Evolutionary conservation across 352 stramenopile genomes (phyloP).

Genomic region (Phytophthora citrophthora): DNA sequence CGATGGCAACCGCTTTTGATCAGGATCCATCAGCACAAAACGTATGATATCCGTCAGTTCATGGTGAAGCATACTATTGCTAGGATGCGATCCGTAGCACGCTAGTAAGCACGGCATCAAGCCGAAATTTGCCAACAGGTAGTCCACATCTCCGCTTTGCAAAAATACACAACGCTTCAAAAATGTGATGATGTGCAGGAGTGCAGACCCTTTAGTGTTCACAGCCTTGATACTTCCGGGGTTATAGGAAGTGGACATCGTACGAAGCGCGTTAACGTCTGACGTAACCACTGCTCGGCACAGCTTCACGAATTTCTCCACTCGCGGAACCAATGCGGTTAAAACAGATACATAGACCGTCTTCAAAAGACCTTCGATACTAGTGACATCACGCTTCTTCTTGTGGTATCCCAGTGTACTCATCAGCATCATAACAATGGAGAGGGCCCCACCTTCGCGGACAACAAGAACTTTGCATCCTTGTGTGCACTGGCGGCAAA

Average conservation of each 20-base stretch:
- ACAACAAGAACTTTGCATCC: constrained; percentile 62
- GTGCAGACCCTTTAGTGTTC: constrained; percentile 68
- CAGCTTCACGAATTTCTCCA: constrained; percentile 82
- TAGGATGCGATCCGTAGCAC: constrained; percentile 79
- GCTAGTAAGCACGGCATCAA: constrained; percentile 85
- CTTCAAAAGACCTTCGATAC: constrained; percentile 69
- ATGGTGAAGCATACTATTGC: constrained; percentile 86
- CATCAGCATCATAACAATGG: constrained; percentile 90
- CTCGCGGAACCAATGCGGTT: constrained; percentile 60
- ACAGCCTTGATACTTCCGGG: constrained; percentile 49
- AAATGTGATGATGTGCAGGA: constrained; percentile 83
- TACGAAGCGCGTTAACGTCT: constrained; percentile 51
- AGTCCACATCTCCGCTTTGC: constrained; percentile 74
- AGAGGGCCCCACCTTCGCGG: constrained; percentile 82
- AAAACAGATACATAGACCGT: constrained; percentile 54
- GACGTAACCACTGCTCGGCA: constrained; percentile 68
- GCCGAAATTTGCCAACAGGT: constrained; percentile 70
- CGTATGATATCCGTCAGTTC: constrained; percentile 88
- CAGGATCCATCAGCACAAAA: constrained; percentile 85
- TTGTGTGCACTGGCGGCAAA: constrained; percentile 74
- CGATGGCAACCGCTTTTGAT: constrained; percentile 80
- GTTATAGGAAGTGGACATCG: constrained; percentile 51
- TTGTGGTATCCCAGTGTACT: constrained; percentile 86
- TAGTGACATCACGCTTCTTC: constrained; percentile 78
- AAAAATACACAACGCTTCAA: constrained; percentile 85